These are phyloP conservation scores for Chaetomidium leptoderma DNA, from an alignment of 495 filamentous ascomycete genomes.

Conservation along the genomic window DNA sequence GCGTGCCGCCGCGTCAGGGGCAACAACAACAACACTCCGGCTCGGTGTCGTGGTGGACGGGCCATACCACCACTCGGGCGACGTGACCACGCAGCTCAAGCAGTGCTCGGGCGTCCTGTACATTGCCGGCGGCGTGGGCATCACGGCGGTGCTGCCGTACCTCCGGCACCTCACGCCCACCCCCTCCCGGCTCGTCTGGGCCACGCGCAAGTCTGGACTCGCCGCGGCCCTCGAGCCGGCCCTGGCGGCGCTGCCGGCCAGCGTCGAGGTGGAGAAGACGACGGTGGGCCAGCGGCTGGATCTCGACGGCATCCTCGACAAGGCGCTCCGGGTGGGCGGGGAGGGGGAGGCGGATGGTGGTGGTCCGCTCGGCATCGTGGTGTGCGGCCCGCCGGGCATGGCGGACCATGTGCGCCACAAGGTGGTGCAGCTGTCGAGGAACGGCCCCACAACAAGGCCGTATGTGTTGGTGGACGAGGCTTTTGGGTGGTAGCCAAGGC, in stretches of 20 bases:
- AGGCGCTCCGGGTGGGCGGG: conserved; percentile 3
- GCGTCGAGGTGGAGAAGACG: conserved; percentile 16
- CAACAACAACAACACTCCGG: not conserved
- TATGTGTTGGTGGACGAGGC: conserved; percentile 21
- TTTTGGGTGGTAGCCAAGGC: conserved; percentile 21
- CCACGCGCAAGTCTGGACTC: conserved; percentile 16
- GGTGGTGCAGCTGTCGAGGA: conserved; percentile 14
- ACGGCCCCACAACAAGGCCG: conserved; percentile 7
- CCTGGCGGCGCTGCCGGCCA: conserved; percentile 8
- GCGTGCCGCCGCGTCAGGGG: not conserved
- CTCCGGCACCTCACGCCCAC: conserved; percentile 8
- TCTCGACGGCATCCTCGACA: conserved; percentile 11
- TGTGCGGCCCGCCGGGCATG: conserved; percentile 28
- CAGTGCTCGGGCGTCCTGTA: conserved; percentile 21
- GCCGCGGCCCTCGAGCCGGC: conserved; percentile 4
- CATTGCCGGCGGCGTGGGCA: conserved; percentile 29
- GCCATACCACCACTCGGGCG: conserved; percentile 17
- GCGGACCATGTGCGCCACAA: conserved; percentile 23
- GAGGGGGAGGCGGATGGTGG: not conserved
- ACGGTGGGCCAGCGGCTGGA: conserved; percentile 18
- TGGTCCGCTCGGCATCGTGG: conserved; percentile 22
- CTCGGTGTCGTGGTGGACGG: conserved; percentile 20
- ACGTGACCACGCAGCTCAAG: conserved; percentile 8
- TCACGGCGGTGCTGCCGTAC: conserved; percentile 24
- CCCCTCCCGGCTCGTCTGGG: conserved; percentile 22